Percentiles rank a stretch among this genome's conserved stretches.
These are phyloP conservation scores for Hyaloraphidium curvatum DNA, from an alignment of 192 early-diverging fungal genomes.

Conservation along the genomic window DNA sequence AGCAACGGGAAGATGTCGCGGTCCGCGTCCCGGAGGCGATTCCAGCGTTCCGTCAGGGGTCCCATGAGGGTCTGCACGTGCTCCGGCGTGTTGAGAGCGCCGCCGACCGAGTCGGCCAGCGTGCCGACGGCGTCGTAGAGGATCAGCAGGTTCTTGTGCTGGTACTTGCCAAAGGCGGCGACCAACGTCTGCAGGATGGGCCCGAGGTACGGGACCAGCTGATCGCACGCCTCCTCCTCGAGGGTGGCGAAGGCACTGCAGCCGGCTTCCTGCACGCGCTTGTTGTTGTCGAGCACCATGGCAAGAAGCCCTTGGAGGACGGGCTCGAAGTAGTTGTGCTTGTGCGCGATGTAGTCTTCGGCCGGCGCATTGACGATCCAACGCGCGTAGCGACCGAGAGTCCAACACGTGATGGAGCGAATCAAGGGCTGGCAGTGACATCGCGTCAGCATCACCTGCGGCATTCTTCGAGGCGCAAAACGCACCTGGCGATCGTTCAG, in stretches of 20 bases:
- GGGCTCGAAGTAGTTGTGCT: slow-evolving; percentile 63
- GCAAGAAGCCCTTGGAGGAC: slow-evolving; percentile 50
- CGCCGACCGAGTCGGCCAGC: slow-evolving; percentile 80
- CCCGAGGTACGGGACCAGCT: slow-evolving; percentile 72
- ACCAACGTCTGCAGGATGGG: slow-evolving; percentile 69
- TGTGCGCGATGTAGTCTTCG: slow-evolving; percentile 29
- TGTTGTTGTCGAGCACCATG: slow-evolving; percentile 85
- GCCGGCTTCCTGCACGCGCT: slow-evolving; percentile 93
- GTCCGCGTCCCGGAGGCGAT: slow-evolving; percentile 57
- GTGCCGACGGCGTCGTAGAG: slow-evolving; percentile 96
- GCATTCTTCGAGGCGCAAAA: background rate
- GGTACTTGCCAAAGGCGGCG: slow-evolving; percentile 68
- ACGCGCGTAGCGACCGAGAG: slow-evolving; percentile 74
- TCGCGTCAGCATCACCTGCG: no score
- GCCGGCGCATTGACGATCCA: slow-evolving; percentile 44
- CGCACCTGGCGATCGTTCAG: slow-evolving; percentile 57
- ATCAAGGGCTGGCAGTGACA: slow-evolving; percentile 62
- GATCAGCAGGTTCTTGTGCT: slow-evolving; percentile 86
- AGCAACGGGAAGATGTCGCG: slow-evolving; percentile 86
- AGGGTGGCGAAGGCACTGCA: slow-evolving; percentile 91
- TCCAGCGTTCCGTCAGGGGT: slow-evolving; percentile 73
- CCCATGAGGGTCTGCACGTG: slow-evolving; percentile 75
- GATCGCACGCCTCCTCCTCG: slow-evolving; percentile 71
- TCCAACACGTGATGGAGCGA: slow-evolving; percentile 97
- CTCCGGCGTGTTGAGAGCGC: slow-evolving; percentile 56